Conservation (phyloP, 2,329 filamentous ascomycete species). For the Trichoderma sp. region DNA sequence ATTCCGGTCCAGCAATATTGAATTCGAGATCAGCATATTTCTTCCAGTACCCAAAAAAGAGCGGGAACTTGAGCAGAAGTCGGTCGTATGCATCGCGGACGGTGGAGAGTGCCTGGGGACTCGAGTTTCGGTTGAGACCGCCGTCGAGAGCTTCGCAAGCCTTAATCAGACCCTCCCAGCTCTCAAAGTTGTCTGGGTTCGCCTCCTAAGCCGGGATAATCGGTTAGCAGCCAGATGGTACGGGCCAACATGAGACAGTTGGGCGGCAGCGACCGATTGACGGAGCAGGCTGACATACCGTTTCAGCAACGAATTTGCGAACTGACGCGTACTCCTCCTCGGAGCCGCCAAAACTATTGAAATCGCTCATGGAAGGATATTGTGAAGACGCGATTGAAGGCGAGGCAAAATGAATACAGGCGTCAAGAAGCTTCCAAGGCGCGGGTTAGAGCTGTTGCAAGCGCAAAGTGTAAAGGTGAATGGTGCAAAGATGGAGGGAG, state of each 20-base stretch:
- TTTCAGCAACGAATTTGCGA: slow-evolving; percentile 71
- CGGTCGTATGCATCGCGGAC: slow-evolving; percentile 86
- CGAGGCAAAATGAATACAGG: background rate
- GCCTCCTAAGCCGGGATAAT: slow-evolving; percentile 43
- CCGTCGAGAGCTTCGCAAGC: slow-evolving; percentile 83
- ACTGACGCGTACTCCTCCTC: slow-evolving; percentile 83
- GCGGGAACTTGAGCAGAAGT: slow-evolving; percentile 89
- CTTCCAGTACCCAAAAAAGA: slow-evolving; percentile 99
- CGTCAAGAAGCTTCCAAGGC: background rate
- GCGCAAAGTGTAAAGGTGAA: slow-evolving; percentile 10
- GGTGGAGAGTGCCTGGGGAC: slow-evolving; percentile 84
- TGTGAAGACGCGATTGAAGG: background rate
- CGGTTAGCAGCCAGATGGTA: slow-evolving; percentile 25
- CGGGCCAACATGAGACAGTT: background rate
- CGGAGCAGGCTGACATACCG: slow-evolving; percentile 52
- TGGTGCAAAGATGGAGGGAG: background rate
- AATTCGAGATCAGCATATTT: slow-evolving; percentile 98
- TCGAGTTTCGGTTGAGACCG: slow-evolving; percentile 94
- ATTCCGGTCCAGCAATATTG: slow-evolving; percentile 92
- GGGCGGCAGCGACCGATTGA: background rate
- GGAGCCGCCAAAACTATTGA: slow-evolving; percentile 65
- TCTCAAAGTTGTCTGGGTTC: slow-evolving; percentile 88
- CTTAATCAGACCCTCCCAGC: slow-evolving; percentile 89
- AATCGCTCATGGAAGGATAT: slow-evolving; percentile 62
- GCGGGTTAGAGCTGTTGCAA: slow-evolving; percentile 5